Percentiles rank a stretch among this genome's conserved stretches.
Conservation (phyloP, 345 rosid species). For the Eucalyptus albens region DNA sequence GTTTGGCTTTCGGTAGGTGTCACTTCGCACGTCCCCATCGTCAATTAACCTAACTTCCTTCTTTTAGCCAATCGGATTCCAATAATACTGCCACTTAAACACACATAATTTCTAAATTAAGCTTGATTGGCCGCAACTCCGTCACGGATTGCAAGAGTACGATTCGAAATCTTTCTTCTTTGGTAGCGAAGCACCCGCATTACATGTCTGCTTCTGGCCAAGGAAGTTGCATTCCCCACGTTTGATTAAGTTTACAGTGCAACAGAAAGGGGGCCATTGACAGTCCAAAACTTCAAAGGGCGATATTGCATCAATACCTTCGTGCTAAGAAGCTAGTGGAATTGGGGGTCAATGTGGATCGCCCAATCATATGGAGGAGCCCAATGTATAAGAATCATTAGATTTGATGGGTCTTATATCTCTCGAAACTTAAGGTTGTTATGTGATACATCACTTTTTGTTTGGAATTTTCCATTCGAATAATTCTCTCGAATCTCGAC, state of each 20-base stretch:
- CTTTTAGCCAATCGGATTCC: background rate
- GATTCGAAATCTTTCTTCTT: background rate
- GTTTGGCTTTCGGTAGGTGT: background rate
- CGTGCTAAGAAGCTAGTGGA: background rate
- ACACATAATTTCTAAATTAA: background rate
- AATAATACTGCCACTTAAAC: background rate
- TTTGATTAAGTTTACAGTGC: background rate
- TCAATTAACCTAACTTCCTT: background rate
- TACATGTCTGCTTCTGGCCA: background rate
- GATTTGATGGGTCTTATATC: background rate
- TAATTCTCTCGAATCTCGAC: no score
- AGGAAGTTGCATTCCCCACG: background rate
- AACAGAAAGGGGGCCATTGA: background rate
- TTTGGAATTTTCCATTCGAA: no score
- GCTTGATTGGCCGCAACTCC: background rate
- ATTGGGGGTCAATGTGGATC: background rate
- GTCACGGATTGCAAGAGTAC: background rate
- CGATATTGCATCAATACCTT: background rate
- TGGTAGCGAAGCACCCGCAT: background rate
- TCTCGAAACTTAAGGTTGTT: background rate
- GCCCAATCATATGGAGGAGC: no score
- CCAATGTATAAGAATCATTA: background rate
- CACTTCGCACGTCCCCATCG: background rate
- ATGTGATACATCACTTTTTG: background rate
- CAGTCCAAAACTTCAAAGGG: background rate